Evolutionary conservation across 768 basidiomycete species (phyloP).

Genomic region (Lyophyllum atratum): DNA sequence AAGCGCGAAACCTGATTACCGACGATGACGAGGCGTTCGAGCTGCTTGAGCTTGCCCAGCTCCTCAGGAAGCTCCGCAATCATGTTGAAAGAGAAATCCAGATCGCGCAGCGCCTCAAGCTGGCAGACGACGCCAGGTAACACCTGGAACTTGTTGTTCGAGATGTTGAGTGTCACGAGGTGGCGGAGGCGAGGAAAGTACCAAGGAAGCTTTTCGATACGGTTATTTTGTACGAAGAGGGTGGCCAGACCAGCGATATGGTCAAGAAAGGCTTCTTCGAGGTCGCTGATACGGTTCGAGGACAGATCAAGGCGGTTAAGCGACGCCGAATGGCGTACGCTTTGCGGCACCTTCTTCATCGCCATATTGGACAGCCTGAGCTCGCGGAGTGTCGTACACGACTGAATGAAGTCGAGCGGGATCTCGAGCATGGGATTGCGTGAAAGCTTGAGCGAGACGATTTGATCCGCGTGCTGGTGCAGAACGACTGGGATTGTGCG

Average conservation of each 20-base stretch:
- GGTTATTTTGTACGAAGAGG: constrained; percentile 87
- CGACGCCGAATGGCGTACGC: constrained; percentile 71
- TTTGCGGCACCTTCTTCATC: constrained; percentile 90
- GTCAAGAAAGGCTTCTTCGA: constrained; percentile 85
- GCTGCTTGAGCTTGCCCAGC: constrained; percentile 65
- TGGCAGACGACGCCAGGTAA: constrained; percentile 78
- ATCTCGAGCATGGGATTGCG: constrained; percentile 96
- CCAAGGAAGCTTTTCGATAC: constrained; percentile 83
- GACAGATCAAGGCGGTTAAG: constrained; percentile 86
- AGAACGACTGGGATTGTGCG: constrained; percentile 88
- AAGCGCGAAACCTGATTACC: constrained; percentile 81
- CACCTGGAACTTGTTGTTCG: constrained; percentile 88
- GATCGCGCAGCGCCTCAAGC: constrained; percentile 72
- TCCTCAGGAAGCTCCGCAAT: constrained; percentile 80
- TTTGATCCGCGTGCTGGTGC: constrained; percentile 81
- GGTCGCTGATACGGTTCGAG: constrained; percentile 86
- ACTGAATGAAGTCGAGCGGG: constrained; percentile 94
- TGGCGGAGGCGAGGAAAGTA: constrained; percentile 76
- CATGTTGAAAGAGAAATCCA: constrained; percentile 95
- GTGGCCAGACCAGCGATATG: constrained; percentile 67
- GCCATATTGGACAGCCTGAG: constrained; percentile 89
- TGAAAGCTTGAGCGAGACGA: constrained; percentile 84
- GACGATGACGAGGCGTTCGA: constrained; percentile 79
- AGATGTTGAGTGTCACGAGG: constrained; percentile 84
- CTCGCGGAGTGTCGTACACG: constrained; percentile 80